Conservation (phyloP, 306 rosid genomes). For the Inga laurina region DNA sequence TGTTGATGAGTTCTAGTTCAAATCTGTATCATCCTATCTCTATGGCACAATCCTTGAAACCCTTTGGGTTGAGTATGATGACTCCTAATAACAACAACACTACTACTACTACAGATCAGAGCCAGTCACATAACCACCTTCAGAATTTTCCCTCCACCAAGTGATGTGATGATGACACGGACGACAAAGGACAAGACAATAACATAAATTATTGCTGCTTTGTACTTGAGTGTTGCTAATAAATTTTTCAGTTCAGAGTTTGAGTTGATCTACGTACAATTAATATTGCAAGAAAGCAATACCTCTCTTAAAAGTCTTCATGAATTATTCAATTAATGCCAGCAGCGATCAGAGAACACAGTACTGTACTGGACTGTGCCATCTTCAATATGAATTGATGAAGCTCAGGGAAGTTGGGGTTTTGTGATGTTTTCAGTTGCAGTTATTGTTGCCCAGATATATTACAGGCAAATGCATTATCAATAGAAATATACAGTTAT, state of each 20-base stretch:
- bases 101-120: slow-evolving; percentile 29
- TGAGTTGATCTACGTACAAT: neutral
- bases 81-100: slow-evolving; percentile 43
- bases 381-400: neutral
- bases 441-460: neutral
- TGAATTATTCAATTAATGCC: neutral
- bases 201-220: neutral
- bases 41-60: slow-evolving; percentile 44
- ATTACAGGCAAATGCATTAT: neutral
- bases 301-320: neutral
- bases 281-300: neutral
- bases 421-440: neutral
- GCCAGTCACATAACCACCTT: slow-evolving; percentile 41
- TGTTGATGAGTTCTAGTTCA: slow-evolving; percentile 36
- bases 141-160: slow-evolving; percentile 43
- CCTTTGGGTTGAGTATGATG: slow-evolving; percentile 56
- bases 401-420: neutral
- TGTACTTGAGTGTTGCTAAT: neutral
- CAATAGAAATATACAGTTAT: neutral
- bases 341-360: neutral
- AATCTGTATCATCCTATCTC: slow-evolving; percentile 36
- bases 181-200: neutral
- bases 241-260: neutral
- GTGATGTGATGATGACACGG: slow-evolving; percentile 50
- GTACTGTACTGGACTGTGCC: neutral